These are phyloP conservation scores for Leucosporidium scottii DNA, from an alignment of 768 basidiomycete species.

Conservation along the genomic window DNA sequence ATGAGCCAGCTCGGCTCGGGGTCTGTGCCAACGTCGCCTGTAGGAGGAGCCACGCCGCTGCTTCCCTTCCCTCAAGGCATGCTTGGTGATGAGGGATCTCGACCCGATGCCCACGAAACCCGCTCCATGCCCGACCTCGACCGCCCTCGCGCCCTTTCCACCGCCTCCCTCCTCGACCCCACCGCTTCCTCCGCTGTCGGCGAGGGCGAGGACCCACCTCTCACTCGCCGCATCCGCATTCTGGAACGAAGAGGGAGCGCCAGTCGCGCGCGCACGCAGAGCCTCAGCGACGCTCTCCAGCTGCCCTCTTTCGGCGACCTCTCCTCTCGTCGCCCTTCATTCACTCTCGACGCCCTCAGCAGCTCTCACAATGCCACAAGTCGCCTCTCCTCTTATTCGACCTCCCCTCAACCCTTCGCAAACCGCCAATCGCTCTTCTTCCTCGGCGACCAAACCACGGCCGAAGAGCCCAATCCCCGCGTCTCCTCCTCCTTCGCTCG, in stretches of 20 bases:
- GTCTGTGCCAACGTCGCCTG: conserved; percentile 3
- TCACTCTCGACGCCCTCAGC: background rate
- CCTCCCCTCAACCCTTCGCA: background rate
- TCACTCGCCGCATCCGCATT: conserved; percentile 15
- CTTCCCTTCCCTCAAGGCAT: background rate
- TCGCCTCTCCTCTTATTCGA: background rate
- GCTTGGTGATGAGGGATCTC: background rate
- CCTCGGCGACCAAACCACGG: background rate
- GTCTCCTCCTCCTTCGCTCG: background rate
- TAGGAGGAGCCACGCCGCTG: background rate
- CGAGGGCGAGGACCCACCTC: background rate
- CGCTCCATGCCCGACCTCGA: conserved; percentile 21
- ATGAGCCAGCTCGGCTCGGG: background rate
- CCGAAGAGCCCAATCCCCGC: background rate
- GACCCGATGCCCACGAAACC: conserved; percentile 17
- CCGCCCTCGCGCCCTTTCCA: background rate
- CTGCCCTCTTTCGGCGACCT: conserved; percentile 6
- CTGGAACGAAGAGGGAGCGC: conserved; percentile 10
- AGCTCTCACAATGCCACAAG: background rate
- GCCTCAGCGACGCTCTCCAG: conserved; percentile 1
- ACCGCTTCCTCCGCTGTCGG: background rate
- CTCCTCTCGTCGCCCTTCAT: background rate
- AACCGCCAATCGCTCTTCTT: background rate
- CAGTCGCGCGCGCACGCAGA: background rate
- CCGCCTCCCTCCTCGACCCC: conserved; percentile 3